These are phyloP conservation scores for Auriscalpium microsporum DNA, from an alignment of 768 basidiomycete genomes.

Conservation along the genomic window DNA sequence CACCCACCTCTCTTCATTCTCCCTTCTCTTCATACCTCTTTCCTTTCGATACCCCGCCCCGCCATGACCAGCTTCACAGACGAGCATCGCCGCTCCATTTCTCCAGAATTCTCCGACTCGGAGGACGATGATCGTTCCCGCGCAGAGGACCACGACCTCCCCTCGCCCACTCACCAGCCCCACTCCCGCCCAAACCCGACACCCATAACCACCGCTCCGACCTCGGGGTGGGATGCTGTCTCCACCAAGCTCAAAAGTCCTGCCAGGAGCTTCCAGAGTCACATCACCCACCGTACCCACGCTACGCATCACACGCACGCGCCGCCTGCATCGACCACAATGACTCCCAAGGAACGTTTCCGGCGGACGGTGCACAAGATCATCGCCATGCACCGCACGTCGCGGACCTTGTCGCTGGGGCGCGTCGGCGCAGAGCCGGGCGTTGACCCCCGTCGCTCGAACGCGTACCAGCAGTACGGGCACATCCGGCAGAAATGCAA, in stretches of 20 bases:
- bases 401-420: conserved; percentile 27
- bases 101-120: neutral
- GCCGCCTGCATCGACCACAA: neutral
- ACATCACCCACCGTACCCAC: too few species aligned
- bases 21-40: neutral
- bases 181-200: too few species aligned
- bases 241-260: too few species aligned
- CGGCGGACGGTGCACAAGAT: conserved; percentile 49
- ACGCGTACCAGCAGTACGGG: conserved; percentile 46
- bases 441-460: conserved; percentile 54
- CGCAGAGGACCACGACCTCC: neutral
- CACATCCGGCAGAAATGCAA: conserved; percentile 51
- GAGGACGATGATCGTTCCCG: neutral
- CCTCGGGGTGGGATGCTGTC: too few species aligned
- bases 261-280: neutral
- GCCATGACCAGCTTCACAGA: conserved; percentile 1
- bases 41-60: conserved; percentile 3
- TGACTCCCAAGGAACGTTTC: conserved; percentile 43
- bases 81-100: neutral
- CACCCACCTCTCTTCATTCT: neutral
- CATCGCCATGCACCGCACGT: conserved; percentile 52
- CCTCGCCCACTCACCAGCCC: neutral
- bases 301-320: neutral
- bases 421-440: conserved; percentile 63
- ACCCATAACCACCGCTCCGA: too few species aligned